Evolutionary conservation across 108 stramenopile genomes (phyloP).

Genomic region (Parietichytrium sp.): DNA sequence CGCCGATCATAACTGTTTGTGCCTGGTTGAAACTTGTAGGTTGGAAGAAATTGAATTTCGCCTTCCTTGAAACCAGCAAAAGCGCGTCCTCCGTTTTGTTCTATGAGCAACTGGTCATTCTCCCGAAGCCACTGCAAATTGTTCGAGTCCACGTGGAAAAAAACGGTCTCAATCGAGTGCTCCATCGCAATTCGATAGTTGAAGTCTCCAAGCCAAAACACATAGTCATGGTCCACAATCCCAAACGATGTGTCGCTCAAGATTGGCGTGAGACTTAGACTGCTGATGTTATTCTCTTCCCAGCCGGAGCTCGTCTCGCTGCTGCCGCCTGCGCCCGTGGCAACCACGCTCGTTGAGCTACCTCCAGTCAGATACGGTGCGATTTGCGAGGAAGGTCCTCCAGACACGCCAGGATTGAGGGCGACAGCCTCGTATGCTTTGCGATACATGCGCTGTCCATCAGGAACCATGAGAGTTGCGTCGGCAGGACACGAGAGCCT

Average conservation of each 20-base stretch:
- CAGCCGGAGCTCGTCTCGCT: slow-evolving; percentile 57
- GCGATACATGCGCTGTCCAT: slow-evolving; percentile 8
- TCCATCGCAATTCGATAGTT: slow-evolving; percentile 81
- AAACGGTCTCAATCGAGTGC: slow-evolving; percentile 65
- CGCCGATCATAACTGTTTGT: slow-evolving; percentile 87
- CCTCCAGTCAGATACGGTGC: neutral
- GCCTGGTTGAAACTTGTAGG: slow-evolving; percentile 98
- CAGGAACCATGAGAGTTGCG: neutral
- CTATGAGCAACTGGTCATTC: slow-evolving; percentile 94
- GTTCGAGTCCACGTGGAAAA: slow-evolving; percentile 45
- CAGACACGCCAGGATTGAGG: neutral
- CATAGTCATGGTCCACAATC: slow-evolving; percentile 83
- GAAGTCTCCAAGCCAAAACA: slow-evolving; percentile 94
- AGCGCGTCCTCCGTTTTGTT: slow-evolving; percentile 80
- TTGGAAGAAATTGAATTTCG: slow-evolving; percentile 77
- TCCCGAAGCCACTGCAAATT: slow-evolving; percentile 68
- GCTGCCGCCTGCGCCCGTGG: neutral
- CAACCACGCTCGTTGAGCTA: neutral
- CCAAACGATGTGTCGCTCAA: slow-evolving; percentile 53
- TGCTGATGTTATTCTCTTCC: slow-evolving; percentile 74
- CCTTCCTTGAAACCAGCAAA: slow-evolving; percentile 90
- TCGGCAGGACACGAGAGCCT: neutral
- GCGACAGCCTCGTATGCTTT: neutral
- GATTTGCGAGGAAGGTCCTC: neutral
- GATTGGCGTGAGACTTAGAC: slow-evolving; percentile 39